These are phyloP conservation scores for Phaffomyces opuntiae DNA, from an alignment of 805 yeast species.

Conservation along the genomic window DNA sequence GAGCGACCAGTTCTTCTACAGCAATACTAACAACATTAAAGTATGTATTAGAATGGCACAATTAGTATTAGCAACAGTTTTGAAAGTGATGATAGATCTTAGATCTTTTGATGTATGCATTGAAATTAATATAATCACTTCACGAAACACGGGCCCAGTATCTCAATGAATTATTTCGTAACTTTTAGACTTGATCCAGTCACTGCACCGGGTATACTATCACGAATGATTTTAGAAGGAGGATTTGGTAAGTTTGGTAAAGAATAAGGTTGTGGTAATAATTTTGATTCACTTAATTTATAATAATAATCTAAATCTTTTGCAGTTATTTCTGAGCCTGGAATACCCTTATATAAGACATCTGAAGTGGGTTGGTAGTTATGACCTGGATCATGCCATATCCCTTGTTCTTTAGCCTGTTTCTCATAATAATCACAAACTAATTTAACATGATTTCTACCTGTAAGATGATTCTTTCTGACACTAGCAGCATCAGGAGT, in stretches of 20 bases:
- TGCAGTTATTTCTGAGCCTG: slow-evolving; percentile 21
- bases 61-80: no score
- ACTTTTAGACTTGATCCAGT: no score
- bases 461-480: slow-evolving; percentile 69
- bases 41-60: no score
- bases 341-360: slow-evolving; percentile 23
- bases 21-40: no score
- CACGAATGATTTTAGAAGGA: slow-evolving; percentile 19
- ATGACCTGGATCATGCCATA: slow-evolving; percentile 25
- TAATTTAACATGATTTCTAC: slow-evolving; percentile 65
- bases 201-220: neutral
- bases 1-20: no score
- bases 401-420: slow-evolving; percentile 27
- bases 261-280: slow-evolving; percentile 22
- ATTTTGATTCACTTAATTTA: slow-evolving; percentile 13
- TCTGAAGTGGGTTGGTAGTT: slow-evolving; percentile 16
- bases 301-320: slow-evolving; percentile 12
- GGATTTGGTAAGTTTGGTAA: slow-evolving; percentile 18
- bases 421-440: slow-evolving; percentile 70
- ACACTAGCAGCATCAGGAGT: slow-evolving; percentile 90
- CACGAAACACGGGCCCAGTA: no score
- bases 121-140: no score
- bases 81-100: no score
- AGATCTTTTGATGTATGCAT: no score
- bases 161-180: no score